These are phyloP conservation scores for Euphorbia corollata DNA, from an alignment of 441 rosid species.

Conservation along the genomic window DNA sequence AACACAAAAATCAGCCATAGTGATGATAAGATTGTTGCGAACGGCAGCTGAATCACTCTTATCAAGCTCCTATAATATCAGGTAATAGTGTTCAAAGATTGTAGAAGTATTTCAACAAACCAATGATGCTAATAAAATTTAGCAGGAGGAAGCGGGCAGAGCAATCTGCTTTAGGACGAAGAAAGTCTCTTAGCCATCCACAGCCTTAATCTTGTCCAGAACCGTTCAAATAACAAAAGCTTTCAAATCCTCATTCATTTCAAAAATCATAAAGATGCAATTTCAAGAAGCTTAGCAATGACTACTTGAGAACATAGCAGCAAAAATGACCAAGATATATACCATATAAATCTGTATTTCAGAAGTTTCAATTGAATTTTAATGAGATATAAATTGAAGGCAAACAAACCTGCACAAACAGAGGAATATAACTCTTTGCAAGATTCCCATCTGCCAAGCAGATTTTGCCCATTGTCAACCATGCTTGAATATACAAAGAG, in stretches of 20 bases:
- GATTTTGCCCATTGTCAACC: slow-evolving; percentile 90
- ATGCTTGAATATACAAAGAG: slow-evolving; percentile 70
- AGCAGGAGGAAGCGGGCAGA: background rate
- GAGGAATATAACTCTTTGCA: slow-evolving; percentile 83
- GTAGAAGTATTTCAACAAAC: background rate
- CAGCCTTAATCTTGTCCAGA: background rate
- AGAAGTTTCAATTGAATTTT: background rate
- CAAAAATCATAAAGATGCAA: slow-evolving; percentile 2
- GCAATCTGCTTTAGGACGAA: background rate
- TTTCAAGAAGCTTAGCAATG: background rate
- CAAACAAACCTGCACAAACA: slow-evolving; percentile 74
- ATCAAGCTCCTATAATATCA: slow-evolving; percentile 70
- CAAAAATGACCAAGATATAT: background rate
- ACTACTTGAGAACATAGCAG: background rate
- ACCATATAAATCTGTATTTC: background rate
- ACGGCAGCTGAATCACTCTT: slow-evolving; percentile 81
- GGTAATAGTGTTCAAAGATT: background rate
- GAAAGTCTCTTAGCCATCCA: background rate
- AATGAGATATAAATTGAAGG: slow-evolving; percentile 10
- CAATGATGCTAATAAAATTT: background rate
- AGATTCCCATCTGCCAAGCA: slow-evolving; percentile 85
- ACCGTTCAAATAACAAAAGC: background rate
- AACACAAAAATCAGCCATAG: slow-evolving; percentile 87
- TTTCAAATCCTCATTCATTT: background rate
- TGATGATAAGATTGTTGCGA: slow-evolving; percentile 84